Evolutionary conservation across 495 filamentous ascomycete genomes (phyloP).

Genomic region (Neurospora hispaniola): DNA sequence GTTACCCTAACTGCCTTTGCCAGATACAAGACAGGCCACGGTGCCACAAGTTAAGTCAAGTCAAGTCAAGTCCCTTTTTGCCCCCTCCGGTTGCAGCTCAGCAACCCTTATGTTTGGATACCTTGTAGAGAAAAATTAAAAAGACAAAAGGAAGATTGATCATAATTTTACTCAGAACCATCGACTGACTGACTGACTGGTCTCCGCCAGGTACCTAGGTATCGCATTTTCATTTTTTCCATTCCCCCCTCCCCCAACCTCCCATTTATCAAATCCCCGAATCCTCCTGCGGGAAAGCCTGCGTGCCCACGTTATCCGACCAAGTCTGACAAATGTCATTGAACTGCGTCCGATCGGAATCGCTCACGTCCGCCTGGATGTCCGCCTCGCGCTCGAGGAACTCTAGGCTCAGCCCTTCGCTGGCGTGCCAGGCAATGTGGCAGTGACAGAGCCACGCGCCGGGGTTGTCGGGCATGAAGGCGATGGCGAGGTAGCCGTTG

Average conservation of each 20-base stretch:
- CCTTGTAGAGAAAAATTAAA: too few species aligned
- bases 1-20: too few species aligned
- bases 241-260: too few species aligned
- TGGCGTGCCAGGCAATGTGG: slow-evolving; percentile 20
- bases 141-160: too few species aligned
- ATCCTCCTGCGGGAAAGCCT: slow-evolving; percentile 10
- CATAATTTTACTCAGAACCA: too few species aligned
- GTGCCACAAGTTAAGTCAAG: too few species aligned
- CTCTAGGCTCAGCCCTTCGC: slow-evolving; percentile 12
- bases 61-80: too few species aligned
- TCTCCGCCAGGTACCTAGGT: neutral
- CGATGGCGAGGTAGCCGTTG: slow-evolving; percentile 38
- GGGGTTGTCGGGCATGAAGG: slow-evolving; percentile 46
- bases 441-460: slow-evolving; percentile 19
- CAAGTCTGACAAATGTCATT: slow-evolving; percentile 3
- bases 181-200: neutral
- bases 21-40: too few species aligned
- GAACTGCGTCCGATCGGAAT: neutral
- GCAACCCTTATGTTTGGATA: too few species aligned
- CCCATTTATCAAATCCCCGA: slow-evolving; percentile 6
- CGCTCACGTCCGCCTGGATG: neutral
- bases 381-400: slow-evolving; percentile 8
- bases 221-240: neutral
- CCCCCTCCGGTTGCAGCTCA: too few species aligned
- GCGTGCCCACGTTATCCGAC: neutral